These are phyloP conservation scores for Podila epicladia DNA, from an alignment of 192 early-diverging fungal species.

Conservation along the genomic window DNA sequence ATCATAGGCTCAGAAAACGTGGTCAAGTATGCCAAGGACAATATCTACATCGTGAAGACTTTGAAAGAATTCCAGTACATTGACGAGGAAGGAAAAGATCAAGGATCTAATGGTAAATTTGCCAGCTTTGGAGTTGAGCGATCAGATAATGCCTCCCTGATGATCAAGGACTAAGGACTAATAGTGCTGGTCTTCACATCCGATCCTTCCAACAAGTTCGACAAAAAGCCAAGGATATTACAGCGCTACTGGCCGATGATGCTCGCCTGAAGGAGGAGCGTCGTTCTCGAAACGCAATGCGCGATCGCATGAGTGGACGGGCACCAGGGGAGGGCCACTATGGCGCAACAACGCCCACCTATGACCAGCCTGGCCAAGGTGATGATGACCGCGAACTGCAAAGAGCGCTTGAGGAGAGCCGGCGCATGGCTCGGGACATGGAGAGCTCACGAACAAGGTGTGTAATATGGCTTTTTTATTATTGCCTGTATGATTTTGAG, in stretches of 20 bases:
- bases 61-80: slow-evolving; percentile 97
- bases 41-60: slow-evolving; percentile 94
- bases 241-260: slow-evolving; percentile 82
- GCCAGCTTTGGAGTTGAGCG: neutral
- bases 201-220: slow-evolving; percentile 68
- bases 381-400: slow-evolving; percentile 87
- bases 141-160: neutral
- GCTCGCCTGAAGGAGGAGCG: slow-evolving; percentile 80
- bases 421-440: slow-evolving; percentile 61
- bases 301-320: slow-evolving; percentile 65
- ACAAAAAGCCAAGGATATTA: slow-evolving; percentile 92
- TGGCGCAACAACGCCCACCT: slow-evolving; percentile 25
- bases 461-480: neutral
- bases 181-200: neutral
- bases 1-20: slow-evolving; percentile 82
- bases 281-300: slow-evolving; percentile 69
- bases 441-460: slow-evolving; percentile 22
- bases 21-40: slow-evolving; percentile 87
- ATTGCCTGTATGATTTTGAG: too few relatives aligned
- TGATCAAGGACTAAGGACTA: neutral
- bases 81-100: slow-evolving; percentile 92
- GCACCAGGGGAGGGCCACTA: slow-evolving; percentile 31
- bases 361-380: slow-evolving; percentile 54
- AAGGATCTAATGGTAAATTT: slow-evolving; percentile 83
- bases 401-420: slow-evolving; percentile 86